Percentiles rank a stretch among this genome's conserved stretches.
These are phyloP conservation scores for Ophiosphaerella herpotricha DNA, from an alignment of 2,329 filamentous ascomycete species.

Conservation along the genomic window DNA sequence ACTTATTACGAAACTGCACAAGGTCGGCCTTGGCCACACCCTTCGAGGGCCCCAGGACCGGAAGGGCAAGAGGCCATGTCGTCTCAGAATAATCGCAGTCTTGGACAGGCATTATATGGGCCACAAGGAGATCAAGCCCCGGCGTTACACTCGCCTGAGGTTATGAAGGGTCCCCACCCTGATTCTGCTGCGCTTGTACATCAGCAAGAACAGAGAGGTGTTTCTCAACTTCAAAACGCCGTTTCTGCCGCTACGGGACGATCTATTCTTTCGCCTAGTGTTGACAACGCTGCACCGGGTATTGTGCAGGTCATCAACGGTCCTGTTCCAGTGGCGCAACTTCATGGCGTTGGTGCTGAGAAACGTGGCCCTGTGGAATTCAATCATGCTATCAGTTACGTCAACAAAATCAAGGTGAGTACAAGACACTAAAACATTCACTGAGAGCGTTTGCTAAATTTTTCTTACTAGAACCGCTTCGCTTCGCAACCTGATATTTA, in stretches of 20 bases:
- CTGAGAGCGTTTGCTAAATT: slow-evolving; percentile 11
- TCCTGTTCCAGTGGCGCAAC: slow-evolving; percentile 62
- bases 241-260: slow-evolving; percentile 63
- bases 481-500: slow-evolving; percentile 97
- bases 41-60: slow-evolving; percentile 33
- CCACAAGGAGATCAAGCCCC: slow-evolving; percentile 40
- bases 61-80: slow-evolving; percentile 47
- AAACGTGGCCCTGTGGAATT: slow-evolving; percentile 96
- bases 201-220: slow-evolving; percentile 68
- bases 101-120: slow-evolving; percentile 47
- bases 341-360: slow-evolving; percentile 61
- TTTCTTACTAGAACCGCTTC: slow-evolving; percentile 77
- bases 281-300: slow-evolving; percentile 53
- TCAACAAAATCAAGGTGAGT: slow-evolving; percentile 97
- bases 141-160: slow-evolving; percentile 45
- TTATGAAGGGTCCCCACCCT: slow-evolving; percentile 42
- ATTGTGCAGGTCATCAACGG: slow-evolving; percentile 66
- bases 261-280: slow-evolving; percentile 56
- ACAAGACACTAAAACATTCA: slow-evolving; percentile 1
- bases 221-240: slow-evolving; percentile 69
- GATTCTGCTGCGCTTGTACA: slow-evolving; percentile 55
- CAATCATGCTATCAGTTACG: slow-evolving; percentile 98
- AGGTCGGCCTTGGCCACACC: slow-evolving; percentile 48
- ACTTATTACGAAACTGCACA: slow-evolving; percentile 43
- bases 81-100: slow-evolving; percentile 51